Evolutionary conservation across 352 stramenopile species (phyloP), one percentile per base, ranked within the genome.

Genomic region (Pythium dissimile): DNA sequence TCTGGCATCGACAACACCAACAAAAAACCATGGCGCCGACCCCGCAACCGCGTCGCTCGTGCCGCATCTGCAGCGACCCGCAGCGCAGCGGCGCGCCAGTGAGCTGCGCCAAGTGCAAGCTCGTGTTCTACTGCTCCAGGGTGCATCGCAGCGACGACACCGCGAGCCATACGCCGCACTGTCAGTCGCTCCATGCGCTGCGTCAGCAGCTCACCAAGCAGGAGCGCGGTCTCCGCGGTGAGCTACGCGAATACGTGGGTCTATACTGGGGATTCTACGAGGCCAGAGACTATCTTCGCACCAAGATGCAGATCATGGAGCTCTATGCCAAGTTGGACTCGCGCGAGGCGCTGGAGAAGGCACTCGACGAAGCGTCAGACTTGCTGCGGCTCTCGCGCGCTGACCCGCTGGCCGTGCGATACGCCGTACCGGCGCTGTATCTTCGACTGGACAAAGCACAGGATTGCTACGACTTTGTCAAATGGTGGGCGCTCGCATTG

Each of bases 381-480:
- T 27, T 54, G 31, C 47, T 59, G 51, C 16, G 39, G 28, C 51
- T 59, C 18, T 48, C 51, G 20, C 16, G 51, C 3, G 38, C 21
- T 12, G 51, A 51, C 38, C 51, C 51, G 1, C 49, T 59, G 38
- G 38, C 20, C 51, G 39, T 59, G 16, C 32, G 51, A 26, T 43
- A 50, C 28, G 26, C 50, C 13, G 38, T 59, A 3, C 51, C 51
- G 16, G n/a, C 18, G 12, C 18, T 59, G 21, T 23, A 42, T 10
- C 27, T 59, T 6, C 38, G 28, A 24, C 20, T 59, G 15, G 12
- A 21, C 9, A 16, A 18, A 13, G 38, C 43, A 2, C 51, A 49
- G 20, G 38, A n/a, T 37, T 59, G 51, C 39, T 49, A 59, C 18
- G 38, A 50, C 51, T 59, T 59, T 34, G 8, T 54, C 45, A 58